phyloP scores from a whole-genome alignment of 2,329 filamentous ascomycete genomes.

The Trichoderma atroviride region DNA sequence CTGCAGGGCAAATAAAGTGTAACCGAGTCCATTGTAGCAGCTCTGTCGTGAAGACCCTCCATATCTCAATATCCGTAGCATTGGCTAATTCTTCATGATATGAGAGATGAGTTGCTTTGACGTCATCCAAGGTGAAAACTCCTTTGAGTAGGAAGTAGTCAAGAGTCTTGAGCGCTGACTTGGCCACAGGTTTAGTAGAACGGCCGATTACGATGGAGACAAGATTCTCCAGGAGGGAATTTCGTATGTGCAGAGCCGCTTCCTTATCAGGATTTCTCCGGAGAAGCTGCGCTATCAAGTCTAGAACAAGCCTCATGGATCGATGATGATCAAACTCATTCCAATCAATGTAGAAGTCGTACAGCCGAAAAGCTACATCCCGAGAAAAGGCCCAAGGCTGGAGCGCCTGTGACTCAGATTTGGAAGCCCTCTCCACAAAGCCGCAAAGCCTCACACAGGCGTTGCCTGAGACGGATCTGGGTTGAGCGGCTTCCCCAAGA shows the following conservation, averaged over 20 bases:
- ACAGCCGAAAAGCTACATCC: constrained; percentile 52
- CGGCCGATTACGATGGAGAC: constrained; percentile 62
- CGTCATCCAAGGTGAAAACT: constrained; percentile 53
- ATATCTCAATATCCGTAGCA: constrained; percentile 39
- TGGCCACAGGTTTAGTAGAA: constrained; percentile 65
- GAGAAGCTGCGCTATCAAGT: constrained; percentile 57
- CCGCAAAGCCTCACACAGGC: constrained; percentile 62
- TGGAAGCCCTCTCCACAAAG: constrained; percentile 62
- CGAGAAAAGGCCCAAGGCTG: constrained; percentile 55
- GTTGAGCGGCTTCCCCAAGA: constrained; percentile 53
- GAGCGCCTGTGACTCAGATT: constrained; percentile 49
- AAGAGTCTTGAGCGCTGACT: constrained; percentile 69
- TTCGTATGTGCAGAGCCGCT: constrained; percentile 46
- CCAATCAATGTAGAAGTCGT: constrained; percentile 67
- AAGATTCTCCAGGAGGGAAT: constrained; percentile 53
- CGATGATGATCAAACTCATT: constrained; percentile 67
- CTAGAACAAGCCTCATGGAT: constrained; percentile 64
- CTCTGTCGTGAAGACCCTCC: constrained; percentile 54
- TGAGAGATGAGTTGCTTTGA: constrained; percentile 49
- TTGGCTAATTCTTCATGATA: constrained; percentile 37
- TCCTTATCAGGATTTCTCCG: constrained; percentile 50
- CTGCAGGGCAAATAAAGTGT: constrained; percentile 60
- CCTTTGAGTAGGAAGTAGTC: constrained; percentile 67
- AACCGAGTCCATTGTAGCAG: constrained; percentile 60
- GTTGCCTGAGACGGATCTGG: constrained; percentile 58